Conservation (phyloP, 2,329 filamentous ascomycete genomes). For the Eurotiales sp. region DNA sequence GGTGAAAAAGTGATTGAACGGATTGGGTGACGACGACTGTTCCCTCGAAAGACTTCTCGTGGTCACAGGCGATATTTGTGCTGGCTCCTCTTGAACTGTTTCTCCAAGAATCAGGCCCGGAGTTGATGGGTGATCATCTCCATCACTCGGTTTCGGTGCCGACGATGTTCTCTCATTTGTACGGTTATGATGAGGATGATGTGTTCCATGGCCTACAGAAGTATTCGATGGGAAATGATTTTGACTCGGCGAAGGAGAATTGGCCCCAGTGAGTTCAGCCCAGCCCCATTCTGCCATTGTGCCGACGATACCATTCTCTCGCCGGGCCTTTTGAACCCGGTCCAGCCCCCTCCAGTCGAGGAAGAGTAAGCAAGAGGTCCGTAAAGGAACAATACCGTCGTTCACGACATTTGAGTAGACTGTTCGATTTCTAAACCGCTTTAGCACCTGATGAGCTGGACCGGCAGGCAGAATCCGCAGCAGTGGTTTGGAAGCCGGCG, state of each 20-base stretch:
- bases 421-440: conserved; percentile 85
- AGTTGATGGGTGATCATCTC: conserved; percentile 15
- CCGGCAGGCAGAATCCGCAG: conserved; percentile 86
- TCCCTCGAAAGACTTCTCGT: conserved; percentile 17
- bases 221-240: conserved; percentile 24
- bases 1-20: conserved; percentile 64
- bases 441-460: conserved; percentile 79
- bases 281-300: conserved; percentile 92
- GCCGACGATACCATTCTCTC: conserved; percentile 88
- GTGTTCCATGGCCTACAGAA: conserved; percentile 18
- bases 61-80: conserved; percentile 3
- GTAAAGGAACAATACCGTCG: conserved; percentile 89
- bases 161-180: background rate
- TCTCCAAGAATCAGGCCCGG: conserved; percentile 20
- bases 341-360: conserved; percentile 93
- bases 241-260: conserved; percentile 53
- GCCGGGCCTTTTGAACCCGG: conserved; percentile 86
- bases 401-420: conserved; percentile 97
- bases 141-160: background rate
- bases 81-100: conserved; percentile 17
- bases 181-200: background rate
- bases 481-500: conserved; percentile 83
- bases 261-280: conserved; percentile 78
- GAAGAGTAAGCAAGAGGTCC: conserved; percentile 94
- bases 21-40: conserved; percentile 33